Evolutionary conservation across 331 rosid species (phyloP).

Genomic region (Cydonia oblonga): DNA sequence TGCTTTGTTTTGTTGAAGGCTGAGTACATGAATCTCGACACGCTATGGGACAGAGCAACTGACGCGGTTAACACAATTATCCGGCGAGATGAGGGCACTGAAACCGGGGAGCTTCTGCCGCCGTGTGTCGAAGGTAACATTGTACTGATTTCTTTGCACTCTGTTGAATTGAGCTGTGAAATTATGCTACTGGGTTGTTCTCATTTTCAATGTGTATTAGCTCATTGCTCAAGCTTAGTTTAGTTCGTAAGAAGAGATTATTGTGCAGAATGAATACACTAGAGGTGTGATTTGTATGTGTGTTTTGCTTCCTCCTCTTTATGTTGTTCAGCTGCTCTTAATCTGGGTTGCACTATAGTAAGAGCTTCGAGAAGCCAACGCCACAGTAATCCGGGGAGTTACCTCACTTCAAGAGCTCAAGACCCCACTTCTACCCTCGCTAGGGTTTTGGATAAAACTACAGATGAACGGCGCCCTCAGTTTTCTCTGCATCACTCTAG

Average conservation of each 20-base stretch:
- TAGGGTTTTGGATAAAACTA: slow-evolving; percentile 24
- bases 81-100: slow-evolving; percentile 75
- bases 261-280: slow-evolving; percentile 11
- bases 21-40: slow-evolving; percentile 66
- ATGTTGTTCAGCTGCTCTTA: slow-evolving; percentile 83
- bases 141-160: slow-evolving; percentile 9
- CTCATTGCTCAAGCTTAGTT: slow-evolving; percentile 13
- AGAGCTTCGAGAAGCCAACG: slow-evolving; percentile 97
- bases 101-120: slow-evolving; percentile 84
- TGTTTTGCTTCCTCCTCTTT: slow-evolving; percentile 13
- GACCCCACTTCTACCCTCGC: slow-evolving; percentile 43
- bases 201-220: slow-evolving; percentile 15
- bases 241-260: not conserved
- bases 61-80: slow-evolving; percentile 95
- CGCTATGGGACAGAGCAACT: slow-evolving; percentile 87
- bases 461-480: slow-evolving; percentile 33
- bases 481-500: slow-evolving; percentile 23
- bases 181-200: slow-evolving; percentile 3
- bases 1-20: slow-evolving; percentile 42
- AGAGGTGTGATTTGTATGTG: slow-evolving; percentile 28
- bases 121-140: slow-evolving; percentile 95
- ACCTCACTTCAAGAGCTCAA: slow-evolving; percentile 62
- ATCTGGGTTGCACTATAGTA: slow-evolving; percentile 79
- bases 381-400: slow-evolving; percentile 57
- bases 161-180: slow-evolving; percentile 17